These are phyloP conservation scores for Fusarium odoratissimum DNA, from an alignment of 2,329 filamentous ascomycete species.

Conservation along the genomic window DNA sequence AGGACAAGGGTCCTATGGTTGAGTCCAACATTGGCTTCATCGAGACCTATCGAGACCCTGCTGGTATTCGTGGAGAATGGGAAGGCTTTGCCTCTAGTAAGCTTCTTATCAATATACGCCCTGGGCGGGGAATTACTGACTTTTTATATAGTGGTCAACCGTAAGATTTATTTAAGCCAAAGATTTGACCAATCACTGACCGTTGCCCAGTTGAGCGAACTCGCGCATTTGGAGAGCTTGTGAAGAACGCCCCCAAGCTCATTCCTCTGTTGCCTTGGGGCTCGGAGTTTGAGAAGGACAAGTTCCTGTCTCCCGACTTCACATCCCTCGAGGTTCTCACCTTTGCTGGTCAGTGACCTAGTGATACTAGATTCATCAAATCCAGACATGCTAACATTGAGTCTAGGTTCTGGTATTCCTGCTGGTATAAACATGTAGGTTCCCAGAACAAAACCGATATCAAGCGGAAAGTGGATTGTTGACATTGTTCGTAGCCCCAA, in stretches of 20 bases:
- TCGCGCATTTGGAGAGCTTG: conserved; percentile 85
- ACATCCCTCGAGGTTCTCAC: conserved; percentile 92
- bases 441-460: neutral
- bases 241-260: conserved; percentile 81
- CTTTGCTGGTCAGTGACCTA: conserved; percentile 61
- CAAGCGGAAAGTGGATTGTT: conserved; percentile 1
- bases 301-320: conserved; percentile 94
- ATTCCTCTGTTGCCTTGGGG: conserved; percentile 93
- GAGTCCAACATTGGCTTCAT: conserved; percentile 88
- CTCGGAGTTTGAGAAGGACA: conserved; percentile 93
- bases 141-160: conserved; percentile 72
- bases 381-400: conserved; percentile 48
- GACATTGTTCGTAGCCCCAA: conserved; percentile 59
- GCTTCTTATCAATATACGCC: conserved; percentile 14
- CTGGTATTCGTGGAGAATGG: conserved; percentile 84
- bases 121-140: conserved; percentile 32
- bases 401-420: conserved; percentile 69
- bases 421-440: conserved; percentile 72
- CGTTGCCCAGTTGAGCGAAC: conserved; percentile 77
- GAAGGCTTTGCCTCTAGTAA: conserved; percentile 80
- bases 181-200: neutral
- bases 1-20: conserved; percentile 82
- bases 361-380: neutral
- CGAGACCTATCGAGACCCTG: conserved; percentile 86
- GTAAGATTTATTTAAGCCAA: conserved; percentile 39